Percentiles rank a stretch among this genome's conserved stretches.
Conservation (phyloP, 768 basidiomycete genomes). For the Coprinellus aureogranulatus region DNA sequence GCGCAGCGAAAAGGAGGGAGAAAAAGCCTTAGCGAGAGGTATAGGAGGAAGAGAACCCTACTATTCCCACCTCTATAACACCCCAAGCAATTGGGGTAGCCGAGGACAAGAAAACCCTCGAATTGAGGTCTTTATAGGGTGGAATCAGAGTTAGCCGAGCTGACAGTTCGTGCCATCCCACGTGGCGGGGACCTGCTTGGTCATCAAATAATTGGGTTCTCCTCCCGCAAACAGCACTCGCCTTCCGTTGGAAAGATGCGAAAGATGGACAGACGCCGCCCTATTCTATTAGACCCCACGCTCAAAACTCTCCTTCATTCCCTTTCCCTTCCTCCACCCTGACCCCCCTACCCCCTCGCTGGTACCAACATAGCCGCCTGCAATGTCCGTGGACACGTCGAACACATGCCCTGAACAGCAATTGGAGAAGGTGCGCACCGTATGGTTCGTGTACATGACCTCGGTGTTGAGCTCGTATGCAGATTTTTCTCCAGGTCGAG, state of each 20-base stretch:
- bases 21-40: too few relatives aligned
- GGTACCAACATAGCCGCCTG: not conserved
- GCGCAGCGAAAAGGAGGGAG: too few relatives aligned
- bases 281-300: not conserved
- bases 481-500: constrained; percentile 62
- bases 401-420: constrained; percentile 28
- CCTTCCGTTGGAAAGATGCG: constrained; percentile 1
- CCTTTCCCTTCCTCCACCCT: not conserved
- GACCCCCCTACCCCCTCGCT: not conserved
- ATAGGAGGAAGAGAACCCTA: too few relatives aligned
- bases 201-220: not conserved
- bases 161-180: constrained; percentile 3
- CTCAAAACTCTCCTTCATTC: not conserved
- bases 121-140: too few relatives aligned
- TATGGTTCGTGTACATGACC: not conserved
- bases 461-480: not conserved
- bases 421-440: constrained; percentile 27
- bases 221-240: not conserved
- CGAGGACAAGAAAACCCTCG: too few relatives aligned
- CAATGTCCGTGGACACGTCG: not conserved
- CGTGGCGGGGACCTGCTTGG: not conserved
- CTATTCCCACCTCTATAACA: too few relatives aligned
- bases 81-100: too few relatives aligned
- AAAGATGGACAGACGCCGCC: constrained; percentile 1
- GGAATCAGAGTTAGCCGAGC: too few relatives aligned